phyloP scores from a whole-genome alignment of 441 rosid genomes.

The Populus hybrid region DNA sequence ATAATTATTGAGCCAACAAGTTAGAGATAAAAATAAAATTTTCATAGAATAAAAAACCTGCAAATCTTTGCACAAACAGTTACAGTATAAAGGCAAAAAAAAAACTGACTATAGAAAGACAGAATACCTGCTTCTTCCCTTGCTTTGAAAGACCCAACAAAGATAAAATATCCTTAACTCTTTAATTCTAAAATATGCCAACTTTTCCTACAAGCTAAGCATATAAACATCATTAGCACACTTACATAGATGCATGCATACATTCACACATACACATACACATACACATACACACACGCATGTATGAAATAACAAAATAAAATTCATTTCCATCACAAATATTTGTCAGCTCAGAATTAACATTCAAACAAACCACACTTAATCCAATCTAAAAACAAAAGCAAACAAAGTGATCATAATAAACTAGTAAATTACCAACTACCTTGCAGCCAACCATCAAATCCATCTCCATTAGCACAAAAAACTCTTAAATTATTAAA shows the following conservation, averaged over 20 bases:
- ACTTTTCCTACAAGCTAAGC: slow-evolving; percentile 52
- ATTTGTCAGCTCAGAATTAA: not conserved
- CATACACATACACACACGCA: not conserved
- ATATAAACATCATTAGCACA: not conserved
- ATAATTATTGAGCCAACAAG: not conserved
- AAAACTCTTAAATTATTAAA: no score
- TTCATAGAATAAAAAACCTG: not conserved
- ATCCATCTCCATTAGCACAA: no score
- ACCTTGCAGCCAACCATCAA: no score
- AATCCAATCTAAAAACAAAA: not conserved
- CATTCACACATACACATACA: no score
- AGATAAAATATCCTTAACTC: slow-evolving; percentile 82
- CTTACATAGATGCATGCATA: not conserved
- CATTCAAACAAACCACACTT: not conserved
- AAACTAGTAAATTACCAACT: no score
- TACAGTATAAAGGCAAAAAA: no score
- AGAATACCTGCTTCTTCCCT: slow-evolving; percentile 77
- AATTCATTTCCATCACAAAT: not conserved
- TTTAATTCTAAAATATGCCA: slow-evolving; percentile 75
- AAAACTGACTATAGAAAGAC: not conserved
- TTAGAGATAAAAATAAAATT: no score
- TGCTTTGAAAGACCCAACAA: slow-evolving; percentile 82
- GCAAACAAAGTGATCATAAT: no score
- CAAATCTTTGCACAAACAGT: not conserved
- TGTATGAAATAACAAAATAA: not conserved